phyloP scores from a whole-genome alignment of 2,329 filamentous ascomycete genomes.

The Penicillium sp. region DNA sequence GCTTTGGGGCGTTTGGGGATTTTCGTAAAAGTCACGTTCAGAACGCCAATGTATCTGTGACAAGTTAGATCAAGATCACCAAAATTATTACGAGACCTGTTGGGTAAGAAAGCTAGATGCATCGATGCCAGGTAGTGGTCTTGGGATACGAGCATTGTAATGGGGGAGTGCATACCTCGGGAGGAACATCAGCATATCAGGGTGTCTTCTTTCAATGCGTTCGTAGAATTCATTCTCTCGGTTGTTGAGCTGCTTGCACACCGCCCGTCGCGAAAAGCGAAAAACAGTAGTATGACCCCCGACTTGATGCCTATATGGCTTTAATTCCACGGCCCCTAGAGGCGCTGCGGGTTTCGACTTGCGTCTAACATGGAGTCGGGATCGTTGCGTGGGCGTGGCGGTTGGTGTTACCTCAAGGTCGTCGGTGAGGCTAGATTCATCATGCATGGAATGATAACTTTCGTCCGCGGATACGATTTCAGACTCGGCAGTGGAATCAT shows the following conservation, averaged over 20 bases:
- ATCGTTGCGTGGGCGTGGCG: conserved; percentile 39
- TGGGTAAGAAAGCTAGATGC: neutral
- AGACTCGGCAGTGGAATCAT: conserved; percentile 44
- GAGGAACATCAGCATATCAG: conserved; percentile 82
- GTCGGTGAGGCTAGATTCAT: conserved; percentile 53
- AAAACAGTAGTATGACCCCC: conserved; percentile 95
- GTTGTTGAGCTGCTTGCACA: conserved; percentile 98
- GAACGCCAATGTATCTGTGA: conserved; percentile 84
- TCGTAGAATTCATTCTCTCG: conserved; percentile 99
- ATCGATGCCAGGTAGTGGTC: neutral
- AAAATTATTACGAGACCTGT: neutral
- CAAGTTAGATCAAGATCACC: conserved; percentile 6
- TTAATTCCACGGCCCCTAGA: conserved; percentile 86
- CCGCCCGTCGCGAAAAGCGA: conserved; percentile 87
- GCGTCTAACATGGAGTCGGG: conserved; percentile 26
- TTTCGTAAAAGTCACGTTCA: conserved; percentile 94
- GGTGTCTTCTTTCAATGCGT: conserved; percentile 84
- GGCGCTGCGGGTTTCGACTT: conserved; percentile 45
- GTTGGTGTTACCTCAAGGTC: conserved; percentile 50
- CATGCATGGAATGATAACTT: conserved; percentile 40
- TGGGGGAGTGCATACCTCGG: conserved; percentile 61
- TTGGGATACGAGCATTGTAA: neutral
- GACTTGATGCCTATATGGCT: conserved; percentile 95
- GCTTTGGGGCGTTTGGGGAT: conserved; percentile 59
- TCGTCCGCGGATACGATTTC: conserved; percentile 44